These are phyloP conservation scores for Malassezia obtusa DNA, from an alignment of 1,284 basidiomycete species.

Conservation along the genomic window DNA sequence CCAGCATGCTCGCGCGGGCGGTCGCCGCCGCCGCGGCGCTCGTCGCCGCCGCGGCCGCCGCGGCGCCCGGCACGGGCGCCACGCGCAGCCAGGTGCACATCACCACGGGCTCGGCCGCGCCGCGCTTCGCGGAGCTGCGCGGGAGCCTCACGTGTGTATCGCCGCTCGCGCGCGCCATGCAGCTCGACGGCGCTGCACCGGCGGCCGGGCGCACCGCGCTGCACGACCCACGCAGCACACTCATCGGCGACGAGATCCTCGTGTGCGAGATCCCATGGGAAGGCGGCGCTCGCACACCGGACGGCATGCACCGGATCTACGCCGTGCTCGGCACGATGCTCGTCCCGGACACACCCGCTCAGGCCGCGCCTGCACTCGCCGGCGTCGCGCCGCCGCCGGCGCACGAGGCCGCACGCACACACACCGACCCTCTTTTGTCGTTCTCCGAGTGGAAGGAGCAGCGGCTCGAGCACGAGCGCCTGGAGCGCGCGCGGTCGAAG, in stretches of 20 bases:
- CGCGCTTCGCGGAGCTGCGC: neutral
- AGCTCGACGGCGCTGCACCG: neutral
- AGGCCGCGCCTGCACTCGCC: too few relatives aligned
- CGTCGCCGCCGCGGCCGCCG: neutral
- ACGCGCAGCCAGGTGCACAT: too few relatives aligned
- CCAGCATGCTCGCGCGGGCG: too few relatives aligned
- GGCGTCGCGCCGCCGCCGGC: neutral
- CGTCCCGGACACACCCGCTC: neutral
- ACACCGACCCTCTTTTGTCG: conserved; percentile 1
- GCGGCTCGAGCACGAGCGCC: conserved; percentile 12
- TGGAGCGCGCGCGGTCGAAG: neutral
- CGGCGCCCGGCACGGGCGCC: neutral
- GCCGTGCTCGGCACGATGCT: conserved; percentile 15
- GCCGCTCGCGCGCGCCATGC: neutral
- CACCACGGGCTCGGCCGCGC: neutral
- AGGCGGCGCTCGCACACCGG: neutral
- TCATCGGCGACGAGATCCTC: conserved; percentile 9
- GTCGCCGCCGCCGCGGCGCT: neutral
- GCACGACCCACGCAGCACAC: conserved; percentile 8
- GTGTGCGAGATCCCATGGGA: conserved; percentile 13
- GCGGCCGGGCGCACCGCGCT: neutral
- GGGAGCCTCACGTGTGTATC: neutral
- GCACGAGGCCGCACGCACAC: neutral
- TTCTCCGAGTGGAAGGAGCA: conserved; percentile 17
- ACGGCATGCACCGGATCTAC: conserved; percentile 5